Base-by-base conservation (phyloP, 164 flowering plant species). In the Stephania yunnanensis region DNA sequence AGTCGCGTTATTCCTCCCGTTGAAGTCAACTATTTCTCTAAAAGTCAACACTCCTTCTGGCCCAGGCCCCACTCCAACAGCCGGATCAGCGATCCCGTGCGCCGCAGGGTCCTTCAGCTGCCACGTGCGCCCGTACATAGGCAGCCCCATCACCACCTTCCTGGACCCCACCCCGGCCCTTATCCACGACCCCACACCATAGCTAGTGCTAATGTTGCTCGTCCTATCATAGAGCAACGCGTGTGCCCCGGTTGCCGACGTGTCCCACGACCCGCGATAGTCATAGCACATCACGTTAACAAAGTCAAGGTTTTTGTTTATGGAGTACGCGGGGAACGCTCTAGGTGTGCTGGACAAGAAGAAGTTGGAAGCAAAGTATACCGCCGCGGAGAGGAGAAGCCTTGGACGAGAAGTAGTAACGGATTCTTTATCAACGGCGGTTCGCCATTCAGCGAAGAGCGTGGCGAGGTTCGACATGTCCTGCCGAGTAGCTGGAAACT, bases 121-220 rank as follows among this genome's bases (percentile, higher is more conserved):
- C 87, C 87, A 85, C 4, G 86, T 72, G 7, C 74, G 72, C 7
- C 82, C 87, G 46, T 83, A 83, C 20, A 81, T 7, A 2, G 84
- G 85, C 31, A 81, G 46, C n/a, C 84, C 85, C 76, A 85, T 70
- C 10, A 82, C 76, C 10, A 82, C 7, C 78, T 80, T 84, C 30
- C 68, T 20, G 1, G 58, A 64, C 9, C 72, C 76, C 25, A 83
- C 78, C 0, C 86, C 83, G 0, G 73, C 71, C 1, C 42, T 8
- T 30, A 73, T 70, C 85, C 86, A 85, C 1, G 85, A 74, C 10
- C 63, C 30, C 10, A 85, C 55, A 0, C 88, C 86, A 45, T 74
- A 75, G 71, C 78, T 79, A 22, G 85, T 79, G 71, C 82, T 80
- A 1, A 80, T 44, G 7, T 73, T 76, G 76, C 85, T 76, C 3